phyloP scores from a whole-genome alignment of 2,329 filamentous ascomycete species.

The Neofusicoccum sp. region DNA sequence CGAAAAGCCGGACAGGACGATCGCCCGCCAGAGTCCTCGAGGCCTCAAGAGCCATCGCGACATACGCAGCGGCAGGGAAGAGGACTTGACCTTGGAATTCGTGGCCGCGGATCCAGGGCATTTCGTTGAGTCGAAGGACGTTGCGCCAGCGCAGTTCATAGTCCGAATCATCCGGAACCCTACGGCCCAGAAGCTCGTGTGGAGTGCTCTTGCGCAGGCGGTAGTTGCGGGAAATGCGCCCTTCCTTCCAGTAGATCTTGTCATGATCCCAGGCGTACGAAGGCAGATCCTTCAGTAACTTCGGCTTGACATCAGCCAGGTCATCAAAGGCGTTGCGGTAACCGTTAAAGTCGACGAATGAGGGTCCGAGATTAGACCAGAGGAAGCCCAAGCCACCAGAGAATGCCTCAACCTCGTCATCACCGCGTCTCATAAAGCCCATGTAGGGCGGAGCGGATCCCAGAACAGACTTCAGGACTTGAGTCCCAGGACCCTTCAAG shows the following conservation, averaged over 20 bases:
- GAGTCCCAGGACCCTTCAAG: constrained; percentile 41
- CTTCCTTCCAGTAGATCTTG: constrained; percentile 17
- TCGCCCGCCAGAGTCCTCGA: constrained; percentile 5
- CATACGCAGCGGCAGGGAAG: constrained; percentile 46
- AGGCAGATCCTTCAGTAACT: neutral
- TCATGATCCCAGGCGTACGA: constrained; percentile 20
- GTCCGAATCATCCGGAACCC: neutral
- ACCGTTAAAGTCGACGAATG: constrained; percentile 4
- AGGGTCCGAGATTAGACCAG: constrained; percentile 18
- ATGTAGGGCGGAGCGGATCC: constrained; percentile 21
- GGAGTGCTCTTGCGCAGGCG: neutral
- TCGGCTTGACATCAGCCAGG: neutral
- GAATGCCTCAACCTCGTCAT: constrained; percentile 27
- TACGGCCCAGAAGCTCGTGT: constrained; percentile 23
- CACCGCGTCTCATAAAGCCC: constrained; percentile 25
- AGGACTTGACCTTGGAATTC: constrained; percentile 34
- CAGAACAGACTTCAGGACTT: constrained; percentile 33
- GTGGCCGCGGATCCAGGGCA: constrained; percentile 26
- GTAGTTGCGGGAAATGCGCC: constrained; percentile 18
- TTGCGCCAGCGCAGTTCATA: constrained; percentile 21
- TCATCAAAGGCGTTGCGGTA: neutral
- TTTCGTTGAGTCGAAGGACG: constrained; percentile 18
- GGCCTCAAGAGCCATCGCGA: constrained; percentile 38
- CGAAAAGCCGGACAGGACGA: constrained; percentile 17
- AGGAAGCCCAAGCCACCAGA: constrained; percentile 21